phyloP scores from a whole-genome alignment of 108 stramenopile genomes.

The Nannochloropsis salina region DNA sequence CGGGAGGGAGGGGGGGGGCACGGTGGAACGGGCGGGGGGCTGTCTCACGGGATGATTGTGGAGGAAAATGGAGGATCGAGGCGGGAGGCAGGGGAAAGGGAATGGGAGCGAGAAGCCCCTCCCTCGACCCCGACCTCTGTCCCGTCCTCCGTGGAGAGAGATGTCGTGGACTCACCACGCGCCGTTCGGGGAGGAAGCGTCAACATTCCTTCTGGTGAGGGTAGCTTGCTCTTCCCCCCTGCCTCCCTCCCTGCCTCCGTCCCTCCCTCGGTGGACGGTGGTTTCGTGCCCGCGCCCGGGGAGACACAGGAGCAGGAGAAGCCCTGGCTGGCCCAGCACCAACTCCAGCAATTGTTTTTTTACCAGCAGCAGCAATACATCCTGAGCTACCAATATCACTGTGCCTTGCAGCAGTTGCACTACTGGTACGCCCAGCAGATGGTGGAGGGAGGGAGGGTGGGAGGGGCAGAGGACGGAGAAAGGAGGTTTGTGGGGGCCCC shows the following conservation, averaged over 20 bases:
- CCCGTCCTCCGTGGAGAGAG: neutral
- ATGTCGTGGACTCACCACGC: neutral
- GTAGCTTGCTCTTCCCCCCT: neutral
- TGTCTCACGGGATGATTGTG: neutral
- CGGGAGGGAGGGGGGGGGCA: neutral
- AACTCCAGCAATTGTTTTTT: neutral
- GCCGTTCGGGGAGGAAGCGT: neutral
- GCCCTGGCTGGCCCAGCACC: neutral
- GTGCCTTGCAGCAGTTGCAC: neutral
- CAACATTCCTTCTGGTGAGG: neutral
- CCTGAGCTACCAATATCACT: neutral
- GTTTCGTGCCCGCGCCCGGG: neutral
- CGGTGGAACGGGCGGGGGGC: neutral
- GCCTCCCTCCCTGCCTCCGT: neutral
- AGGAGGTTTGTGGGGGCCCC: too few relatives aligned
- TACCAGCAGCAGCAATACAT: conserved; percentile 20
- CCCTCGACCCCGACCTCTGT: neutral
- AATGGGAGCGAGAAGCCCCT: neutral
- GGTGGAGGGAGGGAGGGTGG: too few relatives aligned
- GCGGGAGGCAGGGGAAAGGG: neutral
- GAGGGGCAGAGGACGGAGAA: too few relatives aligned
- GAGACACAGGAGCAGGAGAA: neutral
- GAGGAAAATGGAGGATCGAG: neutral
- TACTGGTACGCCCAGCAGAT: neutral
- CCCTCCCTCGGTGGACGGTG: neutral